phyloP scores from a whole-genome alignment of 1,139 yeast species.

The Groenewaldozyma sp. region DNA sequence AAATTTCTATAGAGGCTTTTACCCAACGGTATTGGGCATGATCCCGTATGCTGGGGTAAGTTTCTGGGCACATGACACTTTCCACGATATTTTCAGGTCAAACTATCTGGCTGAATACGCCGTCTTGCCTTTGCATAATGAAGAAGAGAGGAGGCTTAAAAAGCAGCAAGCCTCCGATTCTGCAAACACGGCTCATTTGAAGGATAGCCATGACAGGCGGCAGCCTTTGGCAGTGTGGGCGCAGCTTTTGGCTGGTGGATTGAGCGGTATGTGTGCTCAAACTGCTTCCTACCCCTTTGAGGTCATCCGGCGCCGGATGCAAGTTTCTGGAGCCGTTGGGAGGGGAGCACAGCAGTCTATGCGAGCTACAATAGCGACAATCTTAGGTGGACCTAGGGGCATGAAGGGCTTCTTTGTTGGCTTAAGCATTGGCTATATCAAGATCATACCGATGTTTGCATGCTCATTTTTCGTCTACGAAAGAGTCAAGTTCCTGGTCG shows the following conservation, averaged over 20 bases:
- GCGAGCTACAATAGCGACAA: constrained; percentile 34
- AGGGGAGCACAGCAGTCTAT: constrained; percentile 28
- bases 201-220: constrained; percentile 31
- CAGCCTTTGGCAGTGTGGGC: constrained; percentile 76
- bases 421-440: constrained; percentile 85
- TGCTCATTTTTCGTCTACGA: constrained; percentile 94
- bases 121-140: constrained; percentile 27
- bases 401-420: constrained; percentile 87
- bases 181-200: constrained; percentile 14
- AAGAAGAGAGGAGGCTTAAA: constrained; percentile 10
- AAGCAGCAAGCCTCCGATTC: constrained; percentile 3
- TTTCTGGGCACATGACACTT: constrained; percentile 83
- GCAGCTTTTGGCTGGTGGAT: constrained; percentile 86
- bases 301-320: constrained; percentile 90
- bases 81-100: constrained; percentile 77
- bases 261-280: constrained; percentile 91
- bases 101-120: constrained; percentile 46
- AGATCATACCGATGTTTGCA: constrained; percentile 95
- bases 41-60: constrained; percentile 97
- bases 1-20: constrained; percentile 84
- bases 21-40: constrained; percentile 93
- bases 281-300: constrained; percentile 97
- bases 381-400: constrained; percentile 50
- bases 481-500: constrained; percentile 60
- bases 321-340: constrained; percentile 71